phyloP scores from a whole-genome alignment of 2,329 filamentous ascomycete species.

The Fusarium piperis region DNA sequence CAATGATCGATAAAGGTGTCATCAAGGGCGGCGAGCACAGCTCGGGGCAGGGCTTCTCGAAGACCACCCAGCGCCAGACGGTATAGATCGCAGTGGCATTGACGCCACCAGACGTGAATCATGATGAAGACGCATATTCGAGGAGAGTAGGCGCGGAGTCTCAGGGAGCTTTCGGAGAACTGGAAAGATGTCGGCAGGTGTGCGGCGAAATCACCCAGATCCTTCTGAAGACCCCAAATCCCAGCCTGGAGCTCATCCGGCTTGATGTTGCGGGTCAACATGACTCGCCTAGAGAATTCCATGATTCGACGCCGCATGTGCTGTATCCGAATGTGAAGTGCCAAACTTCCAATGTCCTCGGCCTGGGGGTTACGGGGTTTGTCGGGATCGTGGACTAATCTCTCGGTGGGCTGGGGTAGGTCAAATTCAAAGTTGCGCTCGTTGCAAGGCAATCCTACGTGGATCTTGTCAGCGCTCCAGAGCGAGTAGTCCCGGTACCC shows the following conservation, averaged over 20 bases:
- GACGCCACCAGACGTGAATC: constrained; percentile 69
- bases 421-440: constrained; percentile 65
- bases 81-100: constrained; percentile 67
- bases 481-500: constrained; percentile 58
- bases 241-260: constrained; percentile 54
- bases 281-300: constrained; percentile 61
- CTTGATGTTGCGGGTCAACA: constrained; percentile 50
- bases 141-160: constrained; percentile 65
- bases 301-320: constrained; percentile 64
- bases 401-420: constrained; percentile 63
- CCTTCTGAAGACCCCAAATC: constrained; percentile 58
- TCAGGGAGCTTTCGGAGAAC: constrained; percentile 66
- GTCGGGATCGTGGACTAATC: constrained; percentile 57
- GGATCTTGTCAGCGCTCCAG: constrained; percentile 53
- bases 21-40: constrained; percentile 57
- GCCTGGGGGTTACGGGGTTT: constrained; percentile 50
- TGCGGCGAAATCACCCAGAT: constrained; percentile 62
- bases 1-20: constrained; percentile 60
- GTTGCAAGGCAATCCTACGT: constrained; percentile 54
- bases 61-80: constrained; percentile 62
- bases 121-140: constrained; percentile 67
- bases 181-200: constrained; percentile 65
- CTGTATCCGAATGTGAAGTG: constrained; percentile 65
- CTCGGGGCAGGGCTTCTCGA: constrained; percentile 59
- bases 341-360: constrained; percentile 65